Evolutionary conservation across 2,329 filamentous ascomycete species (phyloP).

Genomic region (Paecilomyces fulvus): DNA sequence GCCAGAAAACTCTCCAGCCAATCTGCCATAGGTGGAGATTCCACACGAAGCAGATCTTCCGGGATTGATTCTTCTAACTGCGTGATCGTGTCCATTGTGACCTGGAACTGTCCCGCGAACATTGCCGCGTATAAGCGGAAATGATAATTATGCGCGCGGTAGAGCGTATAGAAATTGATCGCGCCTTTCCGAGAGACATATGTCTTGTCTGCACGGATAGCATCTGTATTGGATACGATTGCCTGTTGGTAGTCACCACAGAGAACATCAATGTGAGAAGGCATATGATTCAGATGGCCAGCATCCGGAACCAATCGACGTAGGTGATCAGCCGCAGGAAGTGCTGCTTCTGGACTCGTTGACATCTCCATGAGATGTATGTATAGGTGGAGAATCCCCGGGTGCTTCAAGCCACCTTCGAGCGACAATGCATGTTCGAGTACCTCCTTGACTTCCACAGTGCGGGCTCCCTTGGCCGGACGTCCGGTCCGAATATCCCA

Average conservation of each 20-base stretch:
- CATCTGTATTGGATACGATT: constrained; percentile 58
- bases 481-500: constrained; percentile 50
- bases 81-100: constrained; percentile 53
- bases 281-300: constrained; percentile 69
- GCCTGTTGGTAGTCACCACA: constrained; percentile 62
- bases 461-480: constrained; percentile 42
- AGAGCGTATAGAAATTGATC: constrained; percentile 66
- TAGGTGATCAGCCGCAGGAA: constrained; percentile 53
- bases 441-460: constrained; percentile 46
- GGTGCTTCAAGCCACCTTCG: constrained; percentile 45
- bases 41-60: constrained; percentile 53
- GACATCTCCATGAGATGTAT: constrained; percentile 71
- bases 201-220: constrained; percentile 59
- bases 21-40: constrained; percentile 67
- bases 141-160: constrained; percentile 66
- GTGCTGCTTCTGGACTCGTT: constrained; percentile 51
- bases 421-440: constrained; percentile 48
- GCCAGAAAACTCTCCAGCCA: constrained; percentile 66
- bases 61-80: constrained; percentile 56
- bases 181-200: constrained; percentile 53
- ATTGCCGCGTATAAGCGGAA: constrained; percentile 70
- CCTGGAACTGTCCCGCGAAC: constrained; percentile 59
- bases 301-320: constrained; percentile 59
- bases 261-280: constrained; percentile 65
- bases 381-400: constrained; percentile 61